Conservation (phyloP, 768 basidiomycete genomes). For the Rhodotorula babjevae region DNA sequence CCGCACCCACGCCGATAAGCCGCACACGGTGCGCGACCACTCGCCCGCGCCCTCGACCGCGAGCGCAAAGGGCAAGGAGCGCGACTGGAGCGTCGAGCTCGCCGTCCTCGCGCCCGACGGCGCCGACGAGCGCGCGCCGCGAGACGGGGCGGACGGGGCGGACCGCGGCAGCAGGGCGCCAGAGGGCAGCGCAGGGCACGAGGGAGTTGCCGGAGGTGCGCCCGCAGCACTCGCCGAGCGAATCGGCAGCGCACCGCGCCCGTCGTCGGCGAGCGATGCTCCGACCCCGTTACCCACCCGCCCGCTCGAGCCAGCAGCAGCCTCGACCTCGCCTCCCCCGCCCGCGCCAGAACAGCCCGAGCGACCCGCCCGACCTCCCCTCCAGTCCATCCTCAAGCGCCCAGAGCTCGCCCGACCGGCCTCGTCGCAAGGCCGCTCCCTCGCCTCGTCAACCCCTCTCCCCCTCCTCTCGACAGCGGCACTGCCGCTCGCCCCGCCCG, state of each 20-base stretch:
- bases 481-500: background rate
- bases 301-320: background rate
- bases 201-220: no score
- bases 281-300: no score
- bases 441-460: background rate
- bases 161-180: no score
- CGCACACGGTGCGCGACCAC: background rate
- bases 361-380: background rate
- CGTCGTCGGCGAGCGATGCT: background rate
- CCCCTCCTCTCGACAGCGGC: background rate
- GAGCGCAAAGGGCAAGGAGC: background rate
- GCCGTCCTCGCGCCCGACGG: background rate
- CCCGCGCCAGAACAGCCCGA: background rate
- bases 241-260: no score
- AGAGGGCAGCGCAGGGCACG: background rate
- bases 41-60: background rate
- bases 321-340: background rate
- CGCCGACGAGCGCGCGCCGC: no score
- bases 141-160: background rate
- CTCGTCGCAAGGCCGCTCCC: background rate
- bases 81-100: conserved; percentile 5
- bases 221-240: background rate
- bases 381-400: conserved; percentile 11
- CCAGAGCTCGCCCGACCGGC: background rate
- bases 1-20: background rate